phyloP scores from a whole-genome alignment of 352 stramenopile species.

The Phytophthora europaea region DNA sequence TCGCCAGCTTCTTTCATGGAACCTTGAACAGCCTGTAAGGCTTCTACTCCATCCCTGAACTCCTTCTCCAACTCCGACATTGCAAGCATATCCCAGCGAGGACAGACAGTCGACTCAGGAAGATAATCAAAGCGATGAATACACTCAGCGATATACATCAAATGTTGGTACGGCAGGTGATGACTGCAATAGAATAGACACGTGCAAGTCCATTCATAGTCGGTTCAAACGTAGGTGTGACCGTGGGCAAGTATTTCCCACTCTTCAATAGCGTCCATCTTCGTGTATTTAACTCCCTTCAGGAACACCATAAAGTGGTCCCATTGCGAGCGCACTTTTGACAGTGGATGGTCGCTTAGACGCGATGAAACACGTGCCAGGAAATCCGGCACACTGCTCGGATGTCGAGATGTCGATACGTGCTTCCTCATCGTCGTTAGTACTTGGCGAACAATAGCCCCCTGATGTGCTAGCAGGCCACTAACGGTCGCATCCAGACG shows the following conservation, averaged over 20 bases:
- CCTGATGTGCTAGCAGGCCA: conserved; percentile 10
- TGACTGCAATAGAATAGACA: neutral
- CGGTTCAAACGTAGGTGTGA: neutral
- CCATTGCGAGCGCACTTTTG: neutral
- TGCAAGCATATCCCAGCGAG: neutral
- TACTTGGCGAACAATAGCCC: conserved; percentile 3
- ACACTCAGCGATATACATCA: neutral
- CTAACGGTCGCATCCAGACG: conserved; percentile 9
- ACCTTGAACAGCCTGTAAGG: neutral
- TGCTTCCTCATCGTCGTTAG: conserved; percentile 8
- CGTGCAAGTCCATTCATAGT: neutral
- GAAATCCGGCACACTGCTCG: conserved; percentile 10
- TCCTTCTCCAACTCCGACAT: neutral
- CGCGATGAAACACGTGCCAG: neutral
- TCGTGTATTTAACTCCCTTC: neutral
- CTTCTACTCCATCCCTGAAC: neutral
- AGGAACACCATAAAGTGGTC: conserved; percentile 2
- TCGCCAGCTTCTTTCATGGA: neutral
- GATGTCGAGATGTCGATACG: neutral
- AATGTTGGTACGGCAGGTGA: neutral
- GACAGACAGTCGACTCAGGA: neutral
- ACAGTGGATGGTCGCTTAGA: neutral
- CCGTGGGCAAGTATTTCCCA: neutral
- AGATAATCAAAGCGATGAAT: neutral
- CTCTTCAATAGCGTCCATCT: neutral